Conservation (phyloP, 768 basidiomycete species). For the Suillus spraguei region DNA sequence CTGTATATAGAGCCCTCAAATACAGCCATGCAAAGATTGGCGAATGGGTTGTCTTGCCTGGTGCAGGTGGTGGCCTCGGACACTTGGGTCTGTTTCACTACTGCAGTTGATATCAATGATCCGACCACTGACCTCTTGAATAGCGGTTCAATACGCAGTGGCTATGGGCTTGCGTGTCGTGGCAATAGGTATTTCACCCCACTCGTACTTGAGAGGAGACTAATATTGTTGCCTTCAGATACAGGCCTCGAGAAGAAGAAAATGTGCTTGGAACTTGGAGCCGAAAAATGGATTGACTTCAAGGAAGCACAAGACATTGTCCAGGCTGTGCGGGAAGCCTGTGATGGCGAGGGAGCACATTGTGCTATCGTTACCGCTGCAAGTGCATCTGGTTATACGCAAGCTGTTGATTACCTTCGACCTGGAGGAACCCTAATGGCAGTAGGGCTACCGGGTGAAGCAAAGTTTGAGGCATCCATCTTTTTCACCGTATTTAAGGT, state of each 20-base stretch:
- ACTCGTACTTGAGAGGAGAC: slow-evolving; percentile 2
- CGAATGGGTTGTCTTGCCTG: slow-evolving; percentile 77
- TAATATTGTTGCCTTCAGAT: slow-evolving; percentile 41
- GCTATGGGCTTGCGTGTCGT: slow-evolving; percentile 79
- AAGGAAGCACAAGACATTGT: slow-evolving; percentile 65
- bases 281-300: slow-evolving; percentile 83
- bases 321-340: slow-evolving; percentile 59
- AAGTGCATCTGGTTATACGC: slow-evolving; percentile 40
- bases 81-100: slow-evolving; percentile 56
- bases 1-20: slow-evolving; percentile 87
- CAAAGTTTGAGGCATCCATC: slow-evolving; percentile 59
- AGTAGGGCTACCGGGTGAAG: slow-evolving; percentile 72
- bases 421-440: slow-evolving; percentile 73
- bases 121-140: background rate
- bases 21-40: slow-evolving; percentile 63
- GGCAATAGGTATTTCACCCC: slow-evolving; percentile 52
- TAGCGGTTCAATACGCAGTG: slow-evolving; percentile 79
- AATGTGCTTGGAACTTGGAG: slow-evolving; percentile 62
- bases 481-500: slow-evolving; percentile 74
- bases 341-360: slow-evolving; percentile 74
- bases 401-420: slow-evolving; percentile 77
- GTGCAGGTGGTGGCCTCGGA: slow-evolving; percentile 82
- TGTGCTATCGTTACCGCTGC: slow-evolving; percentile 65
- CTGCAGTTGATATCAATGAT: too few species aligned
- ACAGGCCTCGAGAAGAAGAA: slow-evolving; percentile 73